A percentile compares a stretch with the other conserved stretches of the same genome.
Conservation (phyloP, 139 green algal genomes). For the Tetradesmus obliquus region DNA sequence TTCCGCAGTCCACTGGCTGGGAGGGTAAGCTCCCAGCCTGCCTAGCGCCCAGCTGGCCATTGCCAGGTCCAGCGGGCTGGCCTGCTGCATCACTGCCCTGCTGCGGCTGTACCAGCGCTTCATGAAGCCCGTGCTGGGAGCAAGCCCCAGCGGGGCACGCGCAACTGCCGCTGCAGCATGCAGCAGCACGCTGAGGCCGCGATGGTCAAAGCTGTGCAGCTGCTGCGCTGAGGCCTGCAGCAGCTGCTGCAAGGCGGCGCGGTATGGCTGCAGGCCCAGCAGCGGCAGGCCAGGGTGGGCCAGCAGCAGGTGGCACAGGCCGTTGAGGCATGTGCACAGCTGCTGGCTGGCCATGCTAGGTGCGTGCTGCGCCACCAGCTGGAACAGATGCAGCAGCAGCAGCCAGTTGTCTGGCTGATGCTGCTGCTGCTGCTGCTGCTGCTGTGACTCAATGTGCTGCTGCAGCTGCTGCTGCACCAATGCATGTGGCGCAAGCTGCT, state of each 20-base stretch:
- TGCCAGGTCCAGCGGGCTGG: background rate
- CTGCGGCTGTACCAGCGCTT: constrained; percentile 16
- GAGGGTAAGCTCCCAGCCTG: constrained; percentile 8
- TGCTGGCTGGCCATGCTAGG: constrained; percentile 34
- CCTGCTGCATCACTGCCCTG: background rate
- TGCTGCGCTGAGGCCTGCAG: background rate
- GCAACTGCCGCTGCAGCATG: background rate
- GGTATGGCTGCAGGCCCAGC: background rate
- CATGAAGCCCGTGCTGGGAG: background rate
- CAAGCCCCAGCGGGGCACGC: background rate
- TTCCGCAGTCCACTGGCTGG: background rate
- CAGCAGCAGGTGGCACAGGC: constrained; percentile 12
- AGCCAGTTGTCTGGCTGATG: background rate
- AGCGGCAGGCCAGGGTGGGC: background rate
- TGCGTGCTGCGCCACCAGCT: background rate
- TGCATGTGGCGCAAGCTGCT: constrained; percentile 24
- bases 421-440: background rate
- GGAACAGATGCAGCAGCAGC: constrained; percentile 12
- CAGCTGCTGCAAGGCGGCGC: constrained; percentile 18
- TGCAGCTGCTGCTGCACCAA: constrained; percentile 32
- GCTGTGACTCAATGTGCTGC: background rate
- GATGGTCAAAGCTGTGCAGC: background rate
- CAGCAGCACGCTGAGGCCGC: constrained; percentile 4
- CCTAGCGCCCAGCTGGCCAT: constrained; percentile 31
- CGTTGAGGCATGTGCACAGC: constrained; percentile 32